These are phyloP conservation scores for Trichosporon ovoides DNA, from an alignment of 1,284 basidiomycete genomes.

Conservation along the genomic window DNA sequence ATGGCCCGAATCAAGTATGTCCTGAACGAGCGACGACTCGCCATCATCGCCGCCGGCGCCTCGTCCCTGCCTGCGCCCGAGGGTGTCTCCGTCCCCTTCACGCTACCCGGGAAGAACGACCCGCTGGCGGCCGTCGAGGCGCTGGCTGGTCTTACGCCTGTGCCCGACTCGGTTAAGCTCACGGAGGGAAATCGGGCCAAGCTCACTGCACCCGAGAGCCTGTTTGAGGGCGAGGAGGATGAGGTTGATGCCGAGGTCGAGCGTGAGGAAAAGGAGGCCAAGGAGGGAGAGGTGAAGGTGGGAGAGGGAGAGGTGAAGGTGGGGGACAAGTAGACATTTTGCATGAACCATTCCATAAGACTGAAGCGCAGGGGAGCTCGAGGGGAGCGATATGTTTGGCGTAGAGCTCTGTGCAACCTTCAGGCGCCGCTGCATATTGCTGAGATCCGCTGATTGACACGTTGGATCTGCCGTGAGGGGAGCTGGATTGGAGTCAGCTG, in stretches of 20 bases:
- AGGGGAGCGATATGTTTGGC: too few relatives aligned
- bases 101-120: conserved; percentile 11
- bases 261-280: conserved; percentile 35
- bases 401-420: too few relatives aligned
- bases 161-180: not conserved
- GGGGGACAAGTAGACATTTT: conserved; percentile 5
- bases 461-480: too few relatives aligned
- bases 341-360: not conserved
- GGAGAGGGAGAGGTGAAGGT: too few relatives aligned
- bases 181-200: not conserved
- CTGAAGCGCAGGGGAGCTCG: too few relatives aligned
- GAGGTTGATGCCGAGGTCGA: conserved; percentile 17
- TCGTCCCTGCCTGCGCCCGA: not conserved
- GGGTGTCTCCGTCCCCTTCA: conserved; percentile 2
- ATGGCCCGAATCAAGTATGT: conserved; percentile 95
- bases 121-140: conserved; percentile 13
- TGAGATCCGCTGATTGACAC: too few relatives aligned
- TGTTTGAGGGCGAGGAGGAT: conserved; percentile 18
- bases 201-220: conserved; percentile 13
- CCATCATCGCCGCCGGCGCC: conserved; percentile 60
- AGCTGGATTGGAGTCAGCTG: too few relatives aligned
- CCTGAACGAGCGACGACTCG: conserved; percentile 82
- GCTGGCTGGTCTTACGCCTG: conserved; percentile 6
- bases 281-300: too few relatives aligned
- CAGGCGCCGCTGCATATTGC: too few relatives aligned